Evolutionary conservation across 106 monocot genomes (phyloP).

Genomic region (Cymbidium sinense): DNA sequence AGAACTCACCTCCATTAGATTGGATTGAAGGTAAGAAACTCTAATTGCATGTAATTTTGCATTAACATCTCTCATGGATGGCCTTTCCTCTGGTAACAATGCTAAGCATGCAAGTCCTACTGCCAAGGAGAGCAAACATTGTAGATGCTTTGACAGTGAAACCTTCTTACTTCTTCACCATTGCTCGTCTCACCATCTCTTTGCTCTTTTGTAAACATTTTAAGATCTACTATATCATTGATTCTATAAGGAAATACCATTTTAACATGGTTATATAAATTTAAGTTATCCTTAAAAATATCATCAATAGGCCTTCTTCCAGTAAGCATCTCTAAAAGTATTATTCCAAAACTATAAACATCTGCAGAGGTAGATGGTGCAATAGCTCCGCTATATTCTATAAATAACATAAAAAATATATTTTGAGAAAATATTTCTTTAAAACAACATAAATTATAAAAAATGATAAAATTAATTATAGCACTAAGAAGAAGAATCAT

Average conservation of each 20-base stretch:
- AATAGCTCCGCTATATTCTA: constrained; percentile 10
- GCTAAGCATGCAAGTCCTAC: background rate
- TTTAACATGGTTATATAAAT: background rate
- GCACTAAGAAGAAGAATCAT: background rate
- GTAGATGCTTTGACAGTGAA: background rate
- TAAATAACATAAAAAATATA: background rate
- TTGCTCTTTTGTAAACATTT: background rate
- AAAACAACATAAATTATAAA: background rate
- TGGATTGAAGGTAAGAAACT: background rate
- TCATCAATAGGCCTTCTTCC: constrained; percentile 21
- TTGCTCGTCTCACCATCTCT: background rate
- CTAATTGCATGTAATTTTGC: background rate
- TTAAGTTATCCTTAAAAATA: background rate
- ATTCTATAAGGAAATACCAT: constrained; percentile 1
- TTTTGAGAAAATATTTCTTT: background rate
- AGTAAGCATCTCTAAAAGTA: constrained; percentile 15
- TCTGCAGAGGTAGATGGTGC: constrained; percentile 9
- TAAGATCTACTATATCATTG: constrained; percentile 1
- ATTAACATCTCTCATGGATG: background rate
- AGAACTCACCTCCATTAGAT: background rate
- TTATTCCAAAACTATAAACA: constrained; percentile 22
- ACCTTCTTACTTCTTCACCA: background rate
- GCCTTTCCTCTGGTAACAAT: background rate
- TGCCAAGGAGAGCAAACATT: background rate
- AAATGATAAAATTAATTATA: background rate